These are phyloP conservation scores for Canariomyces notabilis DNA, from an alignment of 2,329 filamentous ascomycete genomes.

Conservation along the genomic window DNA sequence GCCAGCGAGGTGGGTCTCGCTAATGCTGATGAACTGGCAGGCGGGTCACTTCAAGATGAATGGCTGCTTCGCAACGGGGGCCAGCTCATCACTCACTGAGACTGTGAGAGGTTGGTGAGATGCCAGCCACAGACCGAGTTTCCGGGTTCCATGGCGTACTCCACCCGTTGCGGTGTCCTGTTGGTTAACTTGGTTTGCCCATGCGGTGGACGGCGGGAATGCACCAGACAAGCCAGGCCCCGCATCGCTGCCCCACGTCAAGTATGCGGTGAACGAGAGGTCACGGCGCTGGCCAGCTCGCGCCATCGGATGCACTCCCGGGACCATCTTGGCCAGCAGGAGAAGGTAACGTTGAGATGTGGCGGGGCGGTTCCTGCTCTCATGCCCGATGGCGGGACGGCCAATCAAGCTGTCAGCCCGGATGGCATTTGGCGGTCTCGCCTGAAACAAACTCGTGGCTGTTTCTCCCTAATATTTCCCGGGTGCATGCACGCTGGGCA, in stretches of 20 bases:
- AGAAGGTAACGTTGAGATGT: background rate
- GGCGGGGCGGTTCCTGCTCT: conserved; percentile 8
- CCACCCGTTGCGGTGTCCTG: conserved; percentile 1
- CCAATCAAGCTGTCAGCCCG: conserved; percentile 17
- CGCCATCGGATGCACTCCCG: conserved; percentile 8
- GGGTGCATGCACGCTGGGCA: background rate
- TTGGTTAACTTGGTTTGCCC: no score
- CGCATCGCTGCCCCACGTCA: conserved; percentile 1
- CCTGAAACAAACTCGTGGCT: conserved; percentile 19
- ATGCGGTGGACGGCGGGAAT: no score
- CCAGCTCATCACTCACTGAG: conserved; percentile 11
- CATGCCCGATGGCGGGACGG: conserved; percentile 15
- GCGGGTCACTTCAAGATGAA: background rate
- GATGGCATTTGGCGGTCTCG: conserved; percentile 11
- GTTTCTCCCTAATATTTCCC: conserved; percentile 5
- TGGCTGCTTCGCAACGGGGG: background rate
- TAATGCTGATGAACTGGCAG: conserved; percentile 17
- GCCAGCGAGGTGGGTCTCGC: conserved; percentile 10
- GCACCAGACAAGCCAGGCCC: background rate
- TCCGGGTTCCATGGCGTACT: background rate
- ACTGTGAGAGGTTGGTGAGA: background rate
- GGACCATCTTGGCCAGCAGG: background rate
- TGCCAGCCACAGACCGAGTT: conserved; percentile 7
- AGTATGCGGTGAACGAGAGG: conserved; percentile 14
- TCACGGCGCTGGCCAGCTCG: conserved; percentile 1